Percentiles rank a stretch among this genome's conserved stretches.
Evolutionary conservation across 345 rosid species (phyloP).

Genomic region (Ceriops zippeliana): DNA sequence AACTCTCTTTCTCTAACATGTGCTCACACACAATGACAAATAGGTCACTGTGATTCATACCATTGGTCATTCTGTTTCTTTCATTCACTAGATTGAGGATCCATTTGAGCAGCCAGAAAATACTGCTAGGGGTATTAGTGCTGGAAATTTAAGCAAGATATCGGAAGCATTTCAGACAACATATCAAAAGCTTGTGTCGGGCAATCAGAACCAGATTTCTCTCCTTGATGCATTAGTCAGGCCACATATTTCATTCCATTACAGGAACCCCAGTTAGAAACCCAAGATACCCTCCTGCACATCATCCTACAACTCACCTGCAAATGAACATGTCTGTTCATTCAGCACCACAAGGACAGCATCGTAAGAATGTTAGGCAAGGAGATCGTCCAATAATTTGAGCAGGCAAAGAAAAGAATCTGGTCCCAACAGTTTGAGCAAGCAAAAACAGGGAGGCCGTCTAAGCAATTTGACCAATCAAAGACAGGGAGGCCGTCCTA

Average conservation of each 20-base stretch:
- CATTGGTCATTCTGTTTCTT: slow-evolving; percentile 5
- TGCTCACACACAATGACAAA: neutral
- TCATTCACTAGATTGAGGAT: slow-evolving; percentile 64
- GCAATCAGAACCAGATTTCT: slow-evolving; percentile 27
- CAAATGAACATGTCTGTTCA: slow-evolving; percentile 16
- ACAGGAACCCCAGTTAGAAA: slow-evolving; percentile 21
- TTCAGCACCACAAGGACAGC: slow-evolving; percentile 27
- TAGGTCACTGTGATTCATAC: neutral
- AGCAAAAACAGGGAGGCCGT: neutral
- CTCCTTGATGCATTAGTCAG: slow-evolving; percentile 38
- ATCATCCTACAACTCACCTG: slow-evolving; percentile 9
- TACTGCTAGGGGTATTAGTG: slow-evolving; percentile 62
- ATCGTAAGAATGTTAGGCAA: slow-evolving; percentile 13
- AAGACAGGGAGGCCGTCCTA: neutral
- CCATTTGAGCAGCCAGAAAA: slow-evolving; percentile 88
- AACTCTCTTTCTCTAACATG: slow-evolving; percentile 14
- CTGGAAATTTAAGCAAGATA: slow-evolving; percentile 48
- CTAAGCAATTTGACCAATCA: neutral
- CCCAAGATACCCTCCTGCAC: slow-evolving; percentile 16
- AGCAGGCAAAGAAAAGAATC: neutral
- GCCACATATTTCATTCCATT: slow-evolving; percentile 28
- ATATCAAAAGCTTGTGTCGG: slow-evolving; percentile 27
- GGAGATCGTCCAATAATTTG: neutral
- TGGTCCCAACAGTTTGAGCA: slow-evolving; percentile 6
- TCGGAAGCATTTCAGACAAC: slow-evolving; percentile 50